phyloP scores from a whole-genome alignment of 805 yeast species.

The Scheffersomyces coipomensis region DNA sequence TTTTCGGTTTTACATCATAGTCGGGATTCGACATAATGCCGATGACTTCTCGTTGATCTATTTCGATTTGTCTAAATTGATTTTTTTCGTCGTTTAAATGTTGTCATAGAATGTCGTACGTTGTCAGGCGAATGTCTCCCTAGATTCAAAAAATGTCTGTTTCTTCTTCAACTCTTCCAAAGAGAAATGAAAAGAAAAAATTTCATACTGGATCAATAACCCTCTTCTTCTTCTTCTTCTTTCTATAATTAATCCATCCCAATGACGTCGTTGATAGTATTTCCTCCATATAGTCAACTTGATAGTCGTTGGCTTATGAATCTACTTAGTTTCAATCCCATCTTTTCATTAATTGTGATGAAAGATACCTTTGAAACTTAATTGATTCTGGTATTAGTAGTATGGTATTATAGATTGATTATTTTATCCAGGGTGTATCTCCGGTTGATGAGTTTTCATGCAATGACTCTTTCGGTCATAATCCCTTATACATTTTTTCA shows the following conservation, averaged over 20 bases:
- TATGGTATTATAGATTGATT: slow-evolving; percentile 11
- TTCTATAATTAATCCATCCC: slow-evolving; percentile 11
- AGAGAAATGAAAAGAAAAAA: no score
- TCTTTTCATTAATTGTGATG: slow-evolving; percentile 3
- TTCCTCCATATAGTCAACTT: slow-evolving; percentile 11
- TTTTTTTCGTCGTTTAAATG: no score
- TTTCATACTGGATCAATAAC: no score
- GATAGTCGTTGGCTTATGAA: slow-evolving; percentile 15
- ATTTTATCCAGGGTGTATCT: slow-evolving; percentile 43
- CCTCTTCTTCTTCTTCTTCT: slow-evolving; percentile 1
- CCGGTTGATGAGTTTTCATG: slow-evolving; percentile 46
- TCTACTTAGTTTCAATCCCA: not conserved
- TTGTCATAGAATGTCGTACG: no score
- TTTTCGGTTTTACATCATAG: no score
- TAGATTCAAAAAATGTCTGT: no score
- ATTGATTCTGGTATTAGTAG: slow-evolving; percentile 1
- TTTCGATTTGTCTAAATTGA: no score
- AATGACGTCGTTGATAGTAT: slow-evolving; percentile 16
- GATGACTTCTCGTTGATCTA: no score
- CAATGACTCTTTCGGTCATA: slow-evolving; percentile 51
- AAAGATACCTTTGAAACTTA: slow-evolving; percentile 1
- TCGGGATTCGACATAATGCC: no score
- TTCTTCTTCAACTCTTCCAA: no score
- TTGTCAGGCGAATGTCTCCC: no score
- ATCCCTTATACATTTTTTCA: slow-evolving; percentile 42